Evolutionary conservation across 805 yeast genomes (phyloP).

Genomic region (Blastobotrys chiropterorum): DNA sequence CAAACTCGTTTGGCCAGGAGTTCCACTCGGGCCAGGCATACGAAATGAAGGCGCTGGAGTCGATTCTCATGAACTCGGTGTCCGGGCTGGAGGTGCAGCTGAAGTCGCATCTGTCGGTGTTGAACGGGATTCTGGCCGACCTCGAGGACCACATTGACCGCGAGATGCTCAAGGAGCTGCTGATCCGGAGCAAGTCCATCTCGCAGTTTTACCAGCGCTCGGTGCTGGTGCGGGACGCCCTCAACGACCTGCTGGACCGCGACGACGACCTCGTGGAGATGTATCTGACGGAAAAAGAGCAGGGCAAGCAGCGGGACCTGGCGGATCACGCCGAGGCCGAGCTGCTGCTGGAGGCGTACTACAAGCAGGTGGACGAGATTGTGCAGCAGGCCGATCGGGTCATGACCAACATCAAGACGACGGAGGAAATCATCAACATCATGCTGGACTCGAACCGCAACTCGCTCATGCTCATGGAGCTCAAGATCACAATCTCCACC

Average conservation of each 20-base stretch:
- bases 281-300: conserved; percentile 53
- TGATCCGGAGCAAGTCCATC: conserved; percentile 66
- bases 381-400: conserved; percentile 86
- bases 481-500: conserved; percentile 77
- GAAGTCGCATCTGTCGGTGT: conserved; percentile 46
- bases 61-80: conserved; percentile 75
- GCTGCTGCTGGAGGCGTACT: conserved; percentile 81
- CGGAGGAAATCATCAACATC: conserved; percentile 89
- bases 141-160: conserved; percentile 78
- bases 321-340: conserved; percentile 60
- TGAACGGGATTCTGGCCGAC: conserved; percentile 60
- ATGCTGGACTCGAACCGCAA: conserved; percentile 88
- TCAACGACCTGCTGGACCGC: conserved; percentile 78
- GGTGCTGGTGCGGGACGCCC: conserved; percentile 65
- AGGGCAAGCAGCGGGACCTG: conserved; percentile 35
- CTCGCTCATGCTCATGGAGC: conserved; percentile 78
- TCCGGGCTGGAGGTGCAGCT: conserved; percentile 72
- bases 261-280: conserved; percentile 80
- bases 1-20: conserved; percentile 34
- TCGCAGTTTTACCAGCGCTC: conserved; percentile 72
- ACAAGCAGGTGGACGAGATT: conserved; percentile 85
- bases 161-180: conserved; percentile 61
- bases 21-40: conserved; percentile 40
- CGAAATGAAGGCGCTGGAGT: conserved; percentile 79
- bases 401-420: conserved; percentile 75